phyloP scores from a whole-genome alignment of 2,329 filamentous ascomycete genomes.

The Fusarium ramigenum region DNA sequence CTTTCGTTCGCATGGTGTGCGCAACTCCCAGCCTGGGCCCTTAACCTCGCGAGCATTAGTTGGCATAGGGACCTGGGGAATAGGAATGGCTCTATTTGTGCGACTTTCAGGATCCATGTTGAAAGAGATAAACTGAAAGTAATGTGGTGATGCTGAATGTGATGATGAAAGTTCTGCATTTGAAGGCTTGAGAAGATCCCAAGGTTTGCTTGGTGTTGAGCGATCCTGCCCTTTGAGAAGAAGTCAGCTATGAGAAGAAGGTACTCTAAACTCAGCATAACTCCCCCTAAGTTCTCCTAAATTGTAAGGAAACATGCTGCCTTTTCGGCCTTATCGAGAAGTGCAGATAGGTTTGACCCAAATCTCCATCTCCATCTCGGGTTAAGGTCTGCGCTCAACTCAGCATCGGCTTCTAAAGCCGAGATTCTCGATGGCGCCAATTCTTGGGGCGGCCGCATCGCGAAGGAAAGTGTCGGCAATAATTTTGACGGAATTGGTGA shows the following conservation, averaged over 20 bases:
- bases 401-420: constrained; percentile 6
- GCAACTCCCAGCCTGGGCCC: neutral
- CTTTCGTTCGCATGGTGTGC: neutral
- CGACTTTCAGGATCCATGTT: neutral
- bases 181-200: neutral
- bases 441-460: neutral
- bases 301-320: neutral
- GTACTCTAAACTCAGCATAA: neutral
- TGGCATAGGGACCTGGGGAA: neutral
- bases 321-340: too few relatives aligned
- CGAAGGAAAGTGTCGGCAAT: neutral
- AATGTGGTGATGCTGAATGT: neutral
- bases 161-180: neutral
- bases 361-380: neutral
- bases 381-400: neutral
- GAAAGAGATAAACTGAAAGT: neutral
- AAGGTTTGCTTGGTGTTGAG: neutral
- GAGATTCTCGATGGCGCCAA: neutral
- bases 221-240: neutral
- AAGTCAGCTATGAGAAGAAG: neutral
- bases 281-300: neutral
- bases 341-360: neutral
- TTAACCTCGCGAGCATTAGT: neutral
- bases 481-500: neutral
- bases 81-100: neutral